Conservation (phyloP, 2,329 filamentous ascomycete species). For the Byssochlamys sp. region DNA sequence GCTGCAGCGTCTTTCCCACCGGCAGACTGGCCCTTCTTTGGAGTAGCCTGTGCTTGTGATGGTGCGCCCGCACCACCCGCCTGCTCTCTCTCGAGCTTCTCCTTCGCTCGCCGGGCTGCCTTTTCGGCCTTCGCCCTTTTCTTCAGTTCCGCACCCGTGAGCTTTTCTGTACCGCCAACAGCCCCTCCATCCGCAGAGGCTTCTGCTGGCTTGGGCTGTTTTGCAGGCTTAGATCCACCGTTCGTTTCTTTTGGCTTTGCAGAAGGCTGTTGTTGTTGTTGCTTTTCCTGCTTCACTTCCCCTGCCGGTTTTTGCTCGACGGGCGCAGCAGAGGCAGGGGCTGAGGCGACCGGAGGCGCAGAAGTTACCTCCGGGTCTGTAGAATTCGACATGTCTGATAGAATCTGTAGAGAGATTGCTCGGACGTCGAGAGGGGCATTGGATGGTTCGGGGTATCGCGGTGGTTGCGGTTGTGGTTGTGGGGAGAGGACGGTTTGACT, state of each 20-base stretch:
- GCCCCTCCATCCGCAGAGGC: constrained; percentile 13
- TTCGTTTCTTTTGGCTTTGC: constrained; percentile 15
- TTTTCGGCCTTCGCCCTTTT: constrained; percentile 86
- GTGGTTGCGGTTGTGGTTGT: constrained; percentile 8
- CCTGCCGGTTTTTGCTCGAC: constrained; percentile 11
- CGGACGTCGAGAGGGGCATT: constrained; percentile 17
- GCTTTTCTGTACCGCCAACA: constrained; percentile 23
- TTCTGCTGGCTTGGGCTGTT: constrained; percentile 16
- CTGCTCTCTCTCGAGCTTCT: constrained; percentile 47
- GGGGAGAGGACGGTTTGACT: constrained; percentile 15
- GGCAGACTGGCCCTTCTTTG: constrained; percentile 23
- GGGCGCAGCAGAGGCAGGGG: constrained; percentile 10
- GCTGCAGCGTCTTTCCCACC: constrained; percentile 14
- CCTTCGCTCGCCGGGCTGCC: constrained; percentile 68
- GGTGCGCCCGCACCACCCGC: constrained; percentile 27
- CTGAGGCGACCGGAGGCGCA: constrained; percentile 5
- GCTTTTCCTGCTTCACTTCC: constrained; percentile 2
- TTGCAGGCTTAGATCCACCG: constrained; percentile 13
- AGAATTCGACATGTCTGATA: constrained; percentile 19
- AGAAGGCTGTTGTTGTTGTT: constrained; percentile 13
- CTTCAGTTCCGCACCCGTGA: constrained; percentile 63
- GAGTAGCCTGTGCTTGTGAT: constrained; percentile 14
- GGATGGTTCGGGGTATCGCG: constrained; percentile 19
- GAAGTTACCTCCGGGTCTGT: constrained; percentile 12
- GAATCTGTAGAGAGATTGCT: constrained; percentile 11